Conservation (phyloP, 2,329 filamentous ascomycete species). For the Sclerotinia spermophila region DNA sequence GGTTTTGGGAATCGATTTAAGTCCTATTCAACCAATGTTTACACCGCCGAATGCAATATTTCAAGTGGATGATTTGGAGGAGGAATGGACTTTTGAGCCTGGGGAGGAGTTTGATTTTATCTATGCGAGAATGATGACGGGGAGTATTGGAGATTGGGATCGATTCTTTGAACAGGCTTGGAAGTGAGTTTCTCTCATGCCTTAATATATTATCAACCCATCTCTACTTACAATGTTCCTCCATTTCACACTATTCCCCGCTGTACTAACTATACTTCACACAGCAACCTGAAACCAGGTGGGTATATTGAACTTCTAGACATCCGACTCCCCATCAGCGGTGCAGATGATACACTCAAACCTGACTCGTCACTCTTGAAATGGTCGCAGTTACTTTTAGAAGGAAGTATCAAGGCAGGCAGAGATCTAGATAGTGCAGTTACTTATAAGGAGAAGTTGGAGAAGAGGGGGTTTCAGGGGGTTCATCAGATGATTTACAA, state of each 20-base stretch:
- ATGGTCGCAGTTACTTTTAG: constrained; percentile 11
- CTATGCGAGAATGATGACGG: constrained; percentile 19
- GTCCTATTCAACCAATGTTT: constrained; percentile 38
- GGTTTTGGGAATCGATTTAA: constrained; percentile 17
- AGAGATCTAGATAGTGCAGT: neutral
- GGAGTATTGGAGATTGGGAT: constrained; percentile 10
- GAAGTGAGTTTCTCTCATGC: neutral
- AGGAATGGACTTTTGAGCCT: constrained; percentile 47
- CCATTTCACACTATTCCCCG: no score
- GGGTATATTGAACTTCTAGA: constrained; percentile 14
- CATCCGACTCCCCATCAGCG: neutral
- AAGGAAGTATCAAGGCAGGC: neutral
- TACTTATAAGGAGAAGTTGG: constrained; percentile 21
- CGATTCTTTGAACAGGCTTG: constrained; percentile 10
- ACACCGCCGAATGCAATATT: constrained; percentile 56
- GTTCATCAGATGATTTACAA: constrained; percentile 32
- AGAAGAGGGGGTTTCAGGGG: constrained; percentile 35
- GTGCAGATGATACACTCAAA: neutral
- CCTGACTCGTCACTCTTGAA: neutral
- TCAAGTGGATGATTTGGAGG: constrained; percentile 56
- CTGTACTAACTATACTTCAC: neutral
- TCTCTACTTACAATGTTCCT: no score
- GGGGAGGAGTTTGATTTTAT: constrained; percentile 26
- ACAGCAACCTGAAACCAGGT: constrained; percentile 10
- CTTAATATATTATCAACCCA: no score